Base-by-base conservation (phyloP, 225 moss, liverwort and hornwort species). In the Thuidium tamariscinum region DNA sequence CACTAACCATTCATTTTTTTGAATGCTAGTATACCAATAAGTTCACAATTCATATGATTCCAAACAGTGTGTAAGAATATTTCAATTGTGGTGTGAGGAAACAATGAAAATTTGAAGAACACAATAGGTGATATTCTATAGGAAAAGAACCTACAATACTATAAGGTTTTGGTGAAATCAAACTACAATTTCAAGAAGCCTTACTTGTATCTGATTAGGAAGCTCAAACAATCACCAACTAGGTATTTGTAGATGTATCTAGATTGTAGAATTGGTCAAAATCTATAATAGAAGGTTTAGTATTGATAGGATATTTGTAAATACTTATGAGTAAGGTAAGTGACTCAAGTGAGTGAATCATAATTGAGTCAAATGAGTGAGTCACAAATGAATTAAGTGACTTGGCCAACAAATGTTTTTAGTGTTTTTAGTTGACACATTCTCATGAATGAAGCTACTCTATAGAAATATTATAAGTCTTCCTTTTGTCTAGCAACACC, bases 401-500 rank as follows among this genome's bases (percentile, higher is more conserved):
- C 34, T 49, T 74, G 7, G 0, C 52, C n/a, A 74, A 34, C 13
- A 51, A 22, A n/a, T n/a, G 3, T 34, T 73, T 11, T 5, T 0
- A 72, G 0, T 46, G 17, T 72, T 27, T 26, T 46, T 2, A 4
- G 11, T 48, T 73, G 48, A 18, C 7, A 10, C 7, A 30, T 18
- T 30, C 4, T 73, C 11, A 48, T 7, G 7, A 48, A 2, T 6
- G 16, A 18, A 46, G 17, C 18, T 44, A 17, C 17, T 44, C 10
- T 11, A 6, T 1, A 44, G 1, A 30, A 9, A 11, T 18, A 44
- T 6, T 17, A 46, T 44, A 46, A 71, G 42, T n/a, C 26, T 7
- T 27, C 16, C 2, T 16, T 27, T 26, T 9, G 9, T 26, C 16
- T 70, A 42, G 2, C 0, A 0, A 42, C 9, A 4, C 2, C 42